These are phyloP conservation scores for Vararia minispora DNA, from an alignment of 768 basidiomycete species.

Conservation along the genomic window DNA sequence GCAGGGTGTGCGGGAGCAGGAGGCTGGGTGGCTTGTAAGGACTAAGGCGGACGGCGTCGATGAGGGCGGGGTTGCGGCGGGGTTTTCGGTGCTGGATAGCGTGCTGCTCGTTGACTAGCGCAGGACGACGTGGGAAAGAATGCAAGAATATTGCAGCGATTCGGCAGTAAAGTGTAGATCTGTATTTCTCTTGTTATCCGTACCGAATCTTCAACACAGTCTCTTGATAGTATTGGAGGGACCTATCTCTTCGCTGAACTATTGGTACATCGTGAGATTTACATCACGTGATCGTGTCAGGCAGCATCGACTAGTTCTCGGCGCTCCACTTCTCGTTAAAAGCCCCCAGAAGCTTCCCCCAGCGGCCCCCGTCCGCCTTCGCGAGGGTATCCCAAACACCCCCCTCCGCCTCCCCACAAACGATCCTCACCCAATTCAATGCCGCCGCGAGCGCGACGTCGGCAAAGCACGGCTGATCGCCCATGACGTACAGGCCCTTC, in stretches of 20 bases:
- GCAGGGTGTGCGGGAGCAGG: conserved; percentile 40
- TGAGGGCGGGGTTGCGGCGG: conserved; percentile 73
- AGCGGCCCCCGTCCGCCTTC: not conserved
- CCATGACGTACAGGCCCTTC: not conserved
- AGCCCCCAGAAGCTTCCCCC: not conserved
- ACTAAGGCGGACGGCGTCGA: conserved; percentile 88
- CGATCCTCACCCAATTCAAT: not conserved
- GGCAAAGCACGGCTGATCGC: not conserved
- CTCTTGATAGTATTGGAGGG: no score
- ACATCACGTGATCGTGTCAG: no score
- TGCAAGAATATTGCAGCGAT: no score
- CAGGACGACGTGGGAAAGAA: no score
- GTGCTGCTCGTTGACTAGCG: conserved; percentile 28
- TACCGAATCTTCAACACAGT: no score
- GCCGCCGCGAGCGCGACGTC: not conserved
- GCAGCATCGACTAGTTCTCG: no score
- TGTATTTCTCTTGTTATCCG: no score
- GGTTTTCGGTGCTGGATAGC: conserved; percentile 34
- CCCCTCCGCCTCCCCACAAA: conserved; percentile 1
- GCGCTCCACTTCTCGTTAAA: no score
- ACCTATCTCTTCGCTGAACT: no score
- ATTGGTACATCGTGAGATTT: no score
- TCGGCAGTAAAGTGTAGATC: no score
- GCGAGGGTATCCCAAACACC: not conserved
- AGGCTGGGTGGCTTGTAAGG: conserved; percentile 74